Percentiles rank a stretch among this genome's conserved stretches.
These are phyloP conservation scores for Trypanosomatidae sp. DNA, from an alignment of 208 protist species.

Conservation along the genomic window DNA sequence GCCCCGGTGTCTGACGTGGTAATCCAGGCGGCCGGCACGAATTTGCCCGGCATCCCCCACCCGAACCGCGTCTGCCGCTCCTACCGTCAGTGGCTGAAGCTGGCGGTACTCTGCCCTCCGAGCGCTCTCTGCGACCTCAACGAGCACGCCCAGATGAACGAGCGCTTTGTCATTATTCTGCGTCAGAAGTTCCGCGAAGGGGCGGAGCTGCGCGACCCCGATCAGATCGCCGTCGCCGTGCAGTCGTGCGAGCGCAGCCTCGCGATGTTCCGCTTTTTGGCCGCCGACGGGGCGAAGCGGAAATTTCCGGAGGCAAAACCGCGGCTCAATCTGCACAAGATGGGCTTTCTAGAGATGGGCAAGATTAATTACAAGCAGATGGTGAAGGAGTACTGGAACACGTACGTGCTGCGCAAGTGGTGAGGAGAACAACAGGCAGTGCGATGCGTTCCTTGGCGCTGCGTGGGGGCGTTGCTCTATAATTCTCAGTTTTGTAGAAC, in stretches of 20 bases:
- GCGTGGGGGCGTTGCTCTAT: background rate
- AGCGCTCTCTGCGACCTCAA: constrained; percentile 82
- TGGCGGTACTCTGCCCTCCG: constrained; percentile 79
- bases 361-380: constrained; percentile 89
- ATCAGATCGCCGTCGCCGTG: constrained; percentile 81
- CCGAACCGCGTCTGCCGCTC: constrained; percentile 66
- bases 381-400: constrained; percentile 91
- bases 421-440: constrained; percentile 14
- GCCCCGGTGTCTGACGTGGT: constrained; percentile 38
- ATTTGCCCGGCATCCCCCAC: constrained; percentile 79
- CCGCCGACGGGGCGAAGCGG: constrained; percentile 71
- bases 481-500: no score
- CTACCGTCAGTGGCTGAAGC: constrained; percentile 89
- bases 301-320: constrained; percentile 86
- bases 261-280: constrained; percentile 82
- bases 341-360: constrained; percentile 86
- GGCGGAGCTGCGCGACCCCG: constrained; percentile 68
- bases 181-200: constrained; percentile 87
- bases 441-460: background rate
- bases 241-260: constrained; percentile 85
- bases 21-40: constrained; percentile 66
- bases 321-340: constrained; percentile 86
- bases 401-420: constrained; percentile 85
- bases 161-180: constrained; percentile 86
- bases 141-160: constrained; percentile 90